Evolutionary conservation across 345 rosid genomes (phyloP).

Genomic region (Gossypium raimondii): DNA sequence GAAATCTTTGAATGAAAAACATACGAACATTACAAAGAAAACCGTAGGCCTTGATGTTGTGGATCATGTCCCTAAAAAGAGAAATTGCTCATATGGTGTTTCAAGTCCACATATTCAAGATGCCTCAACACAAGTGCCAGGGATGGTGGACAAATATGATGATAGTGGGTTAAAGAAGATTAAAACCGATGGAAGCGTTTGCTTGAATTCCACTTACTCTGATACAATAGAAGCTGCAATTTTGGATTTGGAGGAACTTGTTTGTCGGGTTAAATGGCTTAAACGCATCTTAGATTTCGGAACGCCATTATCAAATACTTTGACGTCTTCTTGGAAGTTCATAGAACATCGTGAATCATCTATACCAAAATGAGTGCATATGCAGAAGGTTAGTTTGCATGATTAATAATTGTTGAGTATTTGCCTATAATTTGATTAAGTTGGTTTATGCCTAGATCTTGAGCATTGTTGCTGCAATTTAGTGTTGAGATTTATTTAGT

Average conservation of each 20-base stretch:
- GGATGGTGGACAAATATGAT: slow-evolving; percentile 4
- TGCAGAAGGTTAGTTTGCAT: slow-evolving; percentile 1
- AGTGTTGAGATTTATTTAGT: background rate
- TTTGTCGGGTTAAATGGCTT: slow-evolving; percentile 48
- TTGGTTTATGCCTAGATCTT: background rate
- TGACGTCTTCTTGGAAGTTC: slow-evolving; percentile 39
- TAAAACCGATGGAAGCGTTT: slow-evolving; percentile 24
- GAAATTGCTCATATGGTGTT: slow-evolving; percentile 28
- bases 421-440: background rate
- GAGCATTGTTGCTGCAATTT: background rate
- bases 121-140: slow-evolving; percentile 22
- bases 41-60: slow-evolving; percentile 11
- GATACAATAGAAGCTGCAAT: slow-evolving; percentile 52
- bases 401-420: background rate
- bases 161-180: slow-evolving; percentile 23
- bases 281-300: slow-evolving; percentile 36
- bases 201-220: slow-evolving; percentile 34
- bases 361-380: slow-evolving; percentile 18
- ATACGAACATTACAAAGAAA: slow-evolving; percentile 10
- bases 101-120: slow-evolving; percentile 24
- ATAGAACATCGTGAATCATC: slow-evolving; percentile 36
- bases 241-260: slow-evolving; percentile 60
- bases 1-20: slow-evolving; percentile 13
- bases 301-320: slow-evolving; percentile 18
- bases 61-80: slow-evolving; percentile 19